A percentile compares a stretch with the other conserved stretches of the same genome.
Conservation (phyloP, 345 rosid species). For the Aquilaria yunnanensis region DNA sequence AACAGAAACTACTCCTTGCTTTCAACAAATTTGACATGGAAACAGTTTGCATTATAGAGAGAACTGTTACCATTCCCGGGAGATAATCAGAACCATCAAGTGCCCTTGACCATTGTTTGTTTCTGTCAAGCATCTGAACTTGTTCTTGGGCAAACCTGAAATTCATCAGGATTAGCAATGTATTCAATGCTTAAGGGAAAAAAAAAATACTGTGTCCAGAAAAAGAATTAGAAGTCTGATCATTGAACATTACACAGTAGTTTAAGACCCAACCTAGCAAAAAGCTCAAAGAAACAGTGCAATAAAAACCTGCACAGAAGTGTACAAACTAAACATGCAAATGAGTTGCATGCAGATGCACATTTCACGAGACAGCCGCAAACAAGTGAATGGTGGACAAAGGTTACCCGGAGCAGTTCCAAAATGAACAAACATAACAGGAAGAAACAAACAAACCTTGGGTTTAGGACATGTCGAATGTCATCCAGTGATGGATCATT, state of each 20-base stretch:
- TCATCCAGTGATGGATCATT: slow-evolving; percentile 94
- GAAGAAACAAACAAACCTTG: slow-evolving; percentile 45
- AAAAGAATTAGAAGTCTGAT: neutral
- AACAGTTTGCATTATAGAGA: neutral
- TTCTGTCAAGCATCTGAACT: slow-evolving; percentile 80
- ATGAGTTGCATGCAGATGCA: neutral
- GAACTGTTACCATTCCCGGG: slow-evolving; percentile 76
- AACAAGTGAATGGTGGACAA: neutral
- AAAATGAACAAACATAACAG: neutral
- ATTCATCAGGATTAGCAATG: neutral
- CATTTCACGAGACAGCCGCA: neutral
- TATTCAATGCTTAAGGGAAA: no score
- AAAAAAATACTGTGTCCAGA: no score
- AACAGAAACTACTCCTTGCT: no score
- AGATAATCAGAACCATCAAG: slow-evolving; percentile 99
- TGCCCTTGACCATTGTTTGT: slow-evolving; percentile 94
- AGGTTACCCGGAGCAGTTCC: neutral
- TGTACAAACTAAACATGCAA: neutral
- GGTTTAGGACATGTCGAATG: slow-evolving; percentile 86
- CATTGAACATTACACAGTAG: neutral
- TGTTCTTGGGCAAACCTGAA: slow-evolving; percentile 78
- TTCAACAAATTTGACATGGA: no score
- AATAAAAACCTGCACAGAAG: neutral
- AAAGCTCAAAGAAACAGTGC: neutral
- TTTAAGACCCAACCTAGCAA: neutral